Evolutionary conservation across 2,329 filamentous ascomycete species (phyloP).

Genomic region (Penicillium palitans): DNA sequence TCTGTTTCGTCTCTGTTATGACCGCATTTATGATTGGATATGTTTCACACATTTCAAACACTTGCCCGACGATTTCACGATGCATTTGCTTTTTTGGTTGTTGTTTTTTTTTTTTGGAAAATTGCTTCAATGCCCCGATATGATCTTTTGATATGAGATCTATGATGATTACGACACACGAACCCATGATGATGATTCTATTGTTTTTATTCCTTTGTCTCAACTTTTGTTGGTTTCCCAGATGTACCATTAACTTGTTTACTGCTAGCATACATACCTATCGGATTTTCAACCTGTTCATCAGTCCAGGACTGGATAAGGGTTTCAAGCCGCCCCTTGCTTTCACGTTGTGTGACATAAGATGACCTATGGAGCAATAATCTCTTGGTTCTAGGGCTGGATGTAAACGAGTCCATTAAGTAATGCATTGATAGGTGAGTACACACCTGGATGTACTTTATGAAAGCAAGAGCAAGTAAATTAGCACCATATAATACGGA

Average conservation of each 20-base stretch:
- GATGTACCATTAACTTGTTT: constrained; percentile 4
- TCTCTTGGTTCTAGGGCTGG: neutral
- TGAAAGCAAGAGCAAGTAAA: neutral
- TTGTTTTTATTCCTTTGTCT: constrained; percentile 7
- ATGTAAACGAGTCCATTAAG: neutral
- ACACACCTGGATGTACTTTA: neutral
- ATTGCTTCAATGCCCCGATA: constrained; percentile 10
- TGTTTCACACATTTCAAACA: constrained; percentile 12
- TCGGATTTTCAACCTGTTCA: neutral
- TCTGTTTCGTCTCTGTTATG: constrained; percentile 7
- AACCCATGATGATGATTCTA: constrained; percentile 15
- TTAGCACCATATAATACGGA: neutral
- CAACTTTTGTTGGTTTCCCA: neutral
- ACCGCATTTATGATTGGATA: constrained; percentile 12
- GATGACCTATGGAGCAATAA: neutral
- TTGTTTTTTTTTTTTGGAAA: neutral
- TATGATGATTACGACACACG: constrained; percentile 23
- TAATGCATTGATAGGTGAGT: neutral
- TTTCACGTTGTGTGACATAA: constrained; percentile 1
- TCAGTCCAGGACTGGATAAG: neutral
- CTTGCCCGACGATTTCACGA: constrained; percentile 17
- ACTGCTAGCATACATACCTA: neutral
- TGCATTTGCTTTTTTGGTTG: constrained; percentile 14
- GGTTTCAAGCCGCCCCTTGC: neutral
- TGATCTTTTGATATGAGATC: constrained; percentile 17